Evolutionary conservation across 2,329 filamentous ascomycete species (phyloP).

Genomic region (Cladosporium sp.): DNA sequence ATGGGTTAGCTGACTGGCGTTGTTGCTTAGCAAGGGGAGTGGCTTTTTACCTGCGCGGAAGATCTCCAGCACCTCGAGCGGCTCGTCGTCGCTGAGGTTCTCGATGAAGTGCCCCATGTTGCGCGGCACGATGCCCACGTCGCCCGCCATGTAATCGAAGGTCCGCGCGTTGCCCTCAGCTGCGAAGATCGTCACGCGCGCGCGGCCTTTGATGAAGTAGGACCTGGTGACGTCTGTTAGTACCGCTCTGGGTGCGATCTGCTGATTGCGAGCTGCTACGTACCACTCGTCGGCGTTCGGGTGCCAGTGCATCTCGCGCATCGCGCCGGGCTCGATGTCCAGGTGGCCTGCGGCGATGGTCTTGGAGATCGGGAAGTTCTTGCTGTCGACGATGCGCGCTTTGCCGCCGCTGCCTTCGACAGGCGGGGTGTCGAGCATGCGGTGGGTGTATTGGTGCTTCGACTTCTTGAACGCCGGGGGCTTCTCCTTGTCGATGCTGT

Average conservation of each 20-base stretch:
- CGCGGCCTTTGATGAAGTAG: constrained; percentile 67
- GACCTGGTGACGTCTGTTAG: constrained; percentile 32
- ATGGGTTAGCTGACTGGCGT: neutral
- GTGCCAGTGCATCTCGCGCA: constrained; percentile 81
- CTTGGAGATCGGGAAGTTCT: constrained; percentile 67
- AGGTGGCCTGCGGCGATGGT: constrained; percentile 68
- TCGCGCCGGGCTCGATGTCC: constrained; percentile 62
- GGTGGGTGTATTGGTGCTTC: constrained; percentile 63
- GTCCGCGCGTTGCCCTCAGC: constrained; percentile 63
- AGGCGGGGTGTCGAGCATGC: constrained; percentile 64
- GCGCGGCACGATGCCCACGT: constrained; percentile 68
- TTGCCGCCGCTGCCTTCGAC: constrained; percentile 61
- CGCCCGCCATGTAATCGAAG: constrained; percentile 69
- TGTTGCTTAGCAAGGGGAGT: too few relatives aligned
- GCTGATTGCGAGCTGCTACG: neutral
- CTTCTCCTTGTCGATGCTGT: constrained; percentile 58
- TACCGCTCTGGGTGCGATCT: neutral
- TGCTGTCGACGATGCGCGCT: constrained; percentile 69
- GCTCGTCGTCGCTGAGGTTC: constrained; percentile 67
- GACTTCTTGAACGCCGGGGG: constrained; percentile 61
- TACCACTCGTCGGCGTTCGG: constrained; percentile 70
- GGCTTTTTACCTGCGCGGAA: constrained; percentile 39
- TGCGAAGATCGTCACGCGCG: constrained; percentile 68
- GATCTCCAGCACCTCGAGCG: constrained; percentile 69
- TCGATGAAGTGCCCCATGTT: constrained; percentile 80